Evolutionary conservation across 352 stramenopile genomes (phyloP).

Genomic region (Globisporangium middletonii): DNA sequence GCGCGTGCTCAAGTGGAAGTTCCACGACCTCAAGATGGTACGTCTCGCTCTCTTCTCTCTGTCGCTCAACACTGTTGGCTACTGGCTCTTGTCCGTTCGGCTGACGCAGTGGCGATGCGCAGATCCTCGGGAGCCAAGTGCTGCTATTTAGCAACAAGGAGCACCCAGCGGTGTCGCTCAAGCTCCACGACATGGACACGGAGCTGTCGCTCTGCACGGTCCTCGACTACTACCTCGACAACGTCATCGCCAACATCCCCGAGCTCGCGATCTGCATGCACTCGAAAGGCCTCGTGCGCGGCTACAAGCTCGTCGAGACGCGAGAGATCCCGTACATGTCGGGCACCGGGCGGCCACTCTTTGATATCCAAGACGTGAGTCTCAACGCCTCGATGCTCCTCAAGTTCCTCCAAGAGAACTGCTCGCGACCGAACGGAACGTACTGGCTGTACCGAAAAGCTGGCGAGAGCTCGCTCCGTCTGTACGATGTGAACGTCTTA

Average conservation of each 20-base stretch:
- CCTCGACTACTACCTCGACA: constrained; percentile 85
- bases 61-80: background rate
- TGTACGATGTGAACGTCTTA: constrained; percentile 82
- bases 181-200: constrained; percentile 83
- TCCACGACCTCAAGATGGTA: constrained; percentile 85
- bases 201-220: constrained; percentile 78
- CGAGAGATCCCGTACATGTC: constrained; percentile 81
- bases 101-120: background rate
- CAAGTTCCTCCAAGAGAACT: constrained; percentile 85
- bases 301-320: constrained; percentile 83
- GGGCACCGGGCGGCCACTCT: constrained; percentile 44
- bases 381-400: constrained; percentile 84
- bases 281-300: constrained; percentile 75
- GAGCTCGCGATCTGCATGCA: constrained; percentile 86
- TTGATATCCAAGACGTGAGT: constrained; percentile 83
- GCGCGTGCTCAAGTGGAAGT: constrained; percentile 83
- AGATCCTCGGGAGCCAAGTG: constrained; percentile 79
- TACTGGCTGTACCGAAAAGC: constrained; percentile 82
- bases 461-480: constrained; percentile 67
- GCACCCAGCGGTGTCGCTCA: constrained; percentile 75
- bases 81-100: no score
- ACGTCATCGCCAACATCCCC: constrained; percentile 84
- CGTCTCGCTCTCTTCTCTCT: background rate
- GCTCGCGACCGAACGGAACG: constrained; percentile 70
- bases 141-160: constrained; percentile 82